phyloP scores from a whole-genome alignment of 805 yeast genomes.

The Wickerhamiella australiensis region DNA sequence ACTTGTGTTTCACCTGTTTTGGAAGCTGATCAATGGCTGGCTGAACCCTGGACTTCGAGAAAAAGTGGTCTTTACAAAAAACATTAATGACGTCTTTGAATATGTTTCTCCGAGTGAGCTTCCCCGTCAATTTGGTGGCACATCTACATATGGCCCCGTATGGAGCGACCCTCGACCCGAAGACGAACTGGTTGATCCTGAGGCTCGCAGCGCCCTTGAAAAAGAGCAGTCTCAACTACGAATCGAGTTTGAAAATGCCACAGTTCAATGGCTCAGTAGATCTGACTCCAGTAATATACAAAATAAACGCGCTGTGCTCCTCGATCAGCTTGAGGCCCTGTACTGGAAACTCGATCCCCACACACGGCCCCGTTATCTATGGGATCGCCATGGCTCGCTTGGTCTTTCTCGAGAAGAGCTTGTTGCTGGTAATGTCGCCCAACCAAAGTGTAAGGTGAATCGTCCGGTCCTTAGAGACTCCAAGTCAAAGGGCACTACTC shows the following conservation, averaged over 20 bases:
- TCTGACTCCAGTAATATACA: conserved; percentile 22
- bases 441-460: conserved; percentile 14
- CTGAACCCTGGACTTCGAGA: conserved; percentile 92
- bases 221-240: conserved; percentile 45
- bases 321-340: conserved; percentile 23
- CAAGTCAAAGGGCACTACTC: background rate
- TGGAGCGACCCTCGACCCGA: conserved; percentile 51
- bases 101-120: conserved; percentile 48
- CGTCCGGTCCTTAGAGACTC: background rate
- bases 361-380: conserved; percentile 61
- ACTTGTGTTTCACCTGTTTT: conserved; percentile 29
- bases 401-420: conserved; percentile 27
- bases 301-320: conserved; percentile 35
- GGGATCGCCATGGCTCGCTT: conserved; percentile 61
- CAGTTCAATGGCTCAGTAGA: conserved; percentile 65
- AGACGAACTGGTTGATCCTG: conserved; percentile 41
- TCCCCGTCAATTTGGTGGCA: conserved; percentile 68
- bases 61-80: conserved; percentile 73
- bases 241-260: conserved; percentile 45
- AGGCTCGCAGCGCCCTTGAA: conserved; percentile 35
- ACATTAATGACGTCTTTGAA: conserved; percentile 50
- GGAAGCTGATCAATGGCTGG: conserved; percentile 90
- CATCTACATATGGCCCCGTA: conserved; percentile 42
- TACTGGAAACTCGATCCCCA: conserved; percentile 68
- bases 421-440: conserved; percentile 18